These are phyloP conservation scores for Mesostigma viride DNA, from an alignment of 139 green algal genomes.

Conservation along the genomic window DNA sequence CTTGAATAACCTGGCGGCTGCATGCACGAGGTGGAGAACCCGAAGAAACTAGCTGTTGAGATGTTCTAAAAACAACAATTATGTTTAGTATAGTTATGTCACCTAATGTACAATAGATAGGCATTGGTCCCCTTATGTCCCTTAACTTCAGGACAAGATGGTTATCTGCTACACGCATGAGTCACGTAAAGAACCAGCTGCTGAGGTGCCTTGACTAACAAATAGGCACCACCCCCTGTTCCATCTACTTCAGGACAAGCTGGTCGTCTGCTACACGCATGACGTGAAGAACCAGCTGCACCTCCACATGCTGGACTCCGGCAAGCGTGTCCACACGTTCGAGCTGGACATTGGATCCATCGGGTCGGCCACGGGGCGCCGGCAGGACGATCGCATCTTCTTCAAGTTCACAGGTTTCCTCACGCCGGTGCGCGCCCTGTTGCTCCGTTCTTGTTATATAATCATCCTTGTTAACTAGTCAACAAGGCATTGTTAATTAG, in stretches of 20 bases:
- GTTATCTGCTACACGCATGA: too few species aligned
- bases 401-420: conserved; percentile 26
- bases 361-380: conserved; percentile 46
- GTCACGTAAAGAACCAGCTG: not conserved
- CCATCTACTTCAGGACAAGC: not conserved
- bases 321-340: conserved; percentile 29
- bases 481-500: too few species aligned
- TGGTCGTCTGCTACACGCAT: conserved; percentile 59
- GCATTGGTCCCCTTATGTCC: too few species aligned
- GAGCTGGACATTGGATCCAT: conserved; percentile 52
- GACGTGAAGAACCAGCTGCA: conserved; percentile 40
- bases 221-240: not conserved
- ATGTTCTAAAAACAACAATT: too few species aligned
- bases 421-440: not conserved
- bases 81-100: too few species aligned
- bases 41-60: too few species aligned
- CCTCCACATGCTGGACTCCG: not conserved
- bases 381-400: conserved; percentile 26
- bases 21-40: too few species aligned
- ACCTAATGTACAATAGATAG: too few species aligned
- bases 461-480: too few species aligned
- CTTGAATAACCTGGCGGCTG: too few species aligned
- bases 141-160: too few species aligned
- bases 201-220: not conserved
- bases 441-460: too few species aligned